Percentiles rank a stretch among this genome's conserved stretches.
Evolutionary conservation across 2,329 filamentous ascomycete genomes (phyloP).

Genomic region (Penicillium brasilianum): DNA sequence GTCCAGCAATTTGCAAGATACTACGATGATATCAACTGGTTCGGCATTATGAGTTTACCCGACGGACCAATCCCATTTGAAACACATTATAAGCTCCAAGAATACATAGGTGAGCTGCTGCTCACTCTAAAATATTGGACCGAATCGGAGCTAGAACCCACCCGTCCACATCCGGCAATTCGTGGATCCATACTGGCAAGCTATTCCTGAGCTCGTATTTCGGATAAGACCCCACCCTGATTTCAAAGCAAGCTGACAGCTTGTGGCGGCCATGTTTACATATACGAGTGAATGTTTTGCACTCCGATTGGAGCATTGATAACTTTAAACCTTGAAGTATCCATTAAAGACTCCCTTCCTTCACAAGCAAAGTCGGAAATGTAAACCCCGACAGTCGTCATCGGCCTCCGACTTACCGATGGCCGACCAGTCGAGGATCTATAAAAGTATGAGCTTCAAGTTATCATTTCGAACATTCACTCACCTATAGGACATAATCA

Average conservation of each 20-base stretch:
- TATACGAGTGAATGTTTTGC: neutral
- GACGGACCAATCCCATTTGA: neutral
- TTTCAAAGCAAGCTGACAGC: constrained; percentile 5
- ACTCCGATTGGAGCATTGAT: neutral
- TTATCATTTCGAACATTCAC: neutral
- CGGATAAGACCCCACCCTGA: neutral
- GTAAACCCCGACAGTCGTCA: neutral
- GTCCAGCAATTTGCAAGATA: too few relatives aligned
- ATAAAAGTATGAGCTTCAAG: neutral
- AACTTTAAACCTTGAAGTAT: neutral
- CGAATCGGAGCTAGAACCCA: neutral
- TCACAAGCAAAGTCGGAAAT: neutral
- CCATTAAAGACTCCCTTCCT: neutral
- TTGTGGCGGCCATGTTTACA: neutral
- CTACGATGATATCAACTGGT: neutral
- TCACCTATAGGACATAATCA: neutral
- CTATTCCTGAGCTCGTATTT: neutral
- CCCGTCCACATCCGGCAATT: too few relatives aligned
- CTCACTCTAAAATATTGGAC: neutral
- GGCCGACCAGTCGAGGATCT: neutral
- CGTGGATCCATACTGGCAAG: neutral
- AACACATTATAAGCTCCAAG: neutral
- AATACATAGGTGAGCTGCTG: neutral
- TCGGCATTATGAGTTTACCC: neutral
- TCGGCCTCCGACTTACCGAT: constrained; percentile 2